Evolutionary conservation across 2,329 filamentous ascomycete species (phyloP), one percentile per base, ranked within the genome.

Genomic region (Cryphonectria nitschkei): DNA sequence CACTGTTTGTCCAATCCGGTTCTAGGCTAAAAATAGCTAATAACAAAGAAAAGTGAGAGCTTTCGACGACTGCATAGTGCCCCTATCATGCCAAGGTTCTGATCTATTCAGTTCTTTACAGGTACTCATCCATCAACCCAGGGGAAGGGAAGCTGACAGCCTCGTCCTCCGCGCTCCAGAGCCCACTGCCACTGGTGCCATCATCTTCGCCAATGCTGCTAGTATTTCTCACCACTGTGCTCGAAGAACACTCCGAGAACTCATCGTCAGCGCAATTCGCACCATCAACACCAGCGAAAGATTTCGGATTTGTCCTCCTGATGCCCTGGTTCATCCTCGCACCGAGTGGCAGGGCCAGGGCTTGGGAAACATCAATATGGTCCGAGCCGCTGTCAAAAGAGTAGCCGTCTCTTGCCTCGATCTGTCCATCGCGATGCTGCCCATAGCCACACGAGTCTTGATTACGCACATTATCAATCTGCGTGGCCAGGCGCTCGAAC

Each of bases 161-260:
- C 50, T 67, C 71, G 61, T 67, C 58, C 14, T 41, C 58, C 37
- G 32, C 39, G 46, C 26, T 50, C 71, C 69, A 73, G 14, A 54
- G 63, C 26, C 63, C 64, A 65, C 37, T 34, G 13, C 37, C 41
- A 4, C 19, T 19, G 8, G 32, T n/a, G n/a, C 13, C 43, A 37
- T 43, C 26, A 14, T 67, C 37, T 3, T 63, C 34, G 29, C 56
- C n/a, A 43, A 16, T 7, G 7, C 13, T 43, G 29, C 9, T n/a
- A 9, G 16, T 41, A 22, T 68, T 71, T 41, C 69, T 73, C 58
- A 73, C 71, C 2, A 73, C 66, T 19, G 71, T 73, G 19, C 67
- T 69, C 11, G 63, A 61, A 1, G 71, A 73, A 52, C 71, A 73
- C 43, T 73, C 71, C 46, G 71, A 73, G n/a, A 71, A 67, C 14